Percentiles rank a stretch among this genome's conserved stretches.
These are phyloP conservation scores for Panicum hallii DNA, from an alignment of 202 grass and related monocot species.

Conservation along the genomic window DNA sequence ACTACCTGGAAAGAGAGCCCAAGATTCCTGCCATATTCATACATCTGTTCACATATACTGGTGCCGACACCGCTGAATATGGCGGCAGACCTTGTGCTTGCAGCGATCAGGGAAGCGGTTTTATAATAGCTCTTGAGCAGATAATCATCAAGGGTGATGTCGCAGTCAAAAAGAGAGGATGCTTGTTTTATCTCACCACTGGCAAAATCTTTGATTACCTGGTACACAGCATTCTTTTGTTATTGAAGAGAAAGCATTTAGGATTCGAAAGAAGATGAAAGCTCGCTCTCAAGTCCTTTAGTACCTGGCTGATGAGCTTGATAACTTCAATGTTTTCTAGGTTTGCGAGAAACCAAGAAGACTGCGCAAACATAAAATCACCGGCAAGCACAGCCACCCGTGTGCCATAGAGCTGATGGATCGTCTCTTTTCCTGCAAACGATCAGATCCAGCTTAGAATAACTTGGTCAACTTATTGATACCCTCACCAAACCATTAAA, in stretches of 20 bases:
- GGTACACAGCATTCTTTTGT: not conserved
- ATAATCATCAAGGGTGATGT: slow-evolving; percentile 85
- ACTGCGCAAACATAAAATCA: slow-evolving; percentile 98
- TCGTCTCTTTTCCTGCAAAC: slow-evolving; percentile 81
- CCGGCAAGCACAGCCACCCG: slow-evolving; percentile 88
- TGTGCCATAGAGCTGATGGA: slow-evolving; percentile 91
- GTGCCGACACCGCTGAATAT: slow-evolving; percentile 75
- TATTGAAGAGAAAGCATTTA: not conserved
- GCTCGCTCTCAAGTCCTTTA: not conserved
- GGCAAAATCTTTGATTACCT: slow-evolving; percentile 99
- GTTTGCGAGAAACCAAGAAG: slow-evolving; percentile 97
- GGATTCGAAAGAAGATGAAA: slow-evolving; percentile 20
- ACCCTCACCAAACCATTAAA: not conserved
- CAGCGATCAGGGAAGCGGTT: slow-evolving; percentile 85
- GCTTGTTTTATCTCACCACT: slow-evolving; percentile 96
- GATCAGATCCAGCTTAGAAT: slow-evolving; percentile 25
- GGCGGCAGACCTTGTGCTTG: slow-evolving; percentile 86
- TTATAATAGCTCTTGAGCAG: slow-evolving; percentile 99
- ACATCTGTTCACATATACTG: slow-evolving; percentile 78
- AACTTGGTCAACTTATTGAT: not conserved
- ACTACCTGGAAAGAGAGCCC: slow-evolving; percentile 93
- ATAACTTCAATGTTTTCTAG: slow-evolving; percentile 97
- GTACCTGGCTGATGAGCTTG: slow-evolving; percentile 96
- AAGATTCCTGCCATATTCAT: slow-evolving; percentile 81
- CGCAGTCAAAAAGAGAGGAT: slow-evolving; percentile 78